Base-by-base conservation (phyloP, 371 early-diverging fungal species). In the Mucor racemosus region DNA sequence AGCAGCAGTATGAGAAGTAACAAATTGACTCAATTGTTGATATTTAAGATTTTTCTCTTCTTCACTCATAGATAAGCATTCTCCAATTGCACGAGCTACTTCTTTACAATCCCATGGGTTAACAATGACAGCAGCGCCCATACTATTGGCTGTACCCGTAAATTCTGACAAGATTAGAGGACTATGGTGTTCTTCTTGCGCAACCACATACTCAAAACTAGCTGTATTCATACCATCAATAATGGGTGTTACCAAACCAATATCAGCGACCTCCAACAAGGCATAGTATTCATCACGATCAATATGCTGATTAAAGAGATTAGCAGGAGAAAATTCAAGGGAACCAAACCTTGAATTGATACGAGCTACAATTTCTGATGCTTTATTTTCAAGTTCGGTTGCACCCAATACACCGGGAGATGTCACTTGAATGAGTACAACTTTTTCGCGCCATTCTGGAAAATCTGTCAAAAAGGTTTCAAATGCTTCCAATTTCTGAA, bases 191-290 rank as follows among this genome's bases (percentile, higher is more conserved):
- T 94, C 92, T 59, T 94, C 92, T 77, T 99, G 99, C 80, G 97
- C 98, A 36, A 98, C 91, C 53, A 99, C 88, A 78, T 94, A 99
- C 78, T 99, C 99, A 66, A 98, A 94, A 50, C 95, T 92, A 0
- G 98, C 97, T 7, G 99, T 92, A 79, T 99, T 99, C 99, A 99
- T 99, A 42, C 99, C 99, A 74, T 99, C 99, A 26, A 97, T 88
- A 13, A 99, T 84, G 40, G 95, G 91, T 7, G 99, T 99, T 58
- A 99, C 95, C 21, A 99, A 74, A 15, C 95, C 95, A 13, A 94
- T 91, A 78, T 99, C 99, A 33, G 99, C 98, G 3, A 95, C 87
- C n/a, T 92, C 87, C 41, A 99, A 86, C 15, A 99, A 81, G 0
- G 99, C 99, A 71, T 93, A 93, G 66, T 99, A 96, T 71, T 99